Evolutionary conservation across 441 rosid species (phyloP).

Genomic region (Bruguiera hainesii): DNA sequence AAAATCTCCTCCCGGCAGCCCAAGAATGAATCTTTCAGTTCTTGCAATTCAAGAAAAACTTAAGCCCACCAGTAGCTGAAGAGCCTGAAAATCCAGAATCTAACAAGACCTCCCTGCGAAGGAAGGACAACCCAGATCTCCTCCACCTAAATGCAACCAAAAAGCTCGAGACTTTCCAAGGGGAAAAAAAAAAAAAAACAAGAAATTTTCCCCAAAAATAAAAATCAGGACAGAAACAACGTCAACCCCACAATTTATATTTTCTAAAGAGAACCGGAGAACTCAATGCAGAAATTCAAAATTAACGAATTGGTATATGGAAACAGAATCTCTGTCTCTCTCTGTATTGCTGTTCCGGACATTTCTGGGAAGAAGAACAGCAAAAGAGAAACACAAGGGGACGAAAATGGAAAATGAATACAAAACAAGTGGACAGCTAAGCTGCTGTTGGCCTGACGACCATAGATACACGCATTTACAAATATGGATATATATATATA

Average conservation of each 20-base stretch:
- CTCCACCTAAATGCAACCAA: conserved; percentile 16
- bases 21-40: conserved; percentile 15
- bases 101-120: conserved; percentile 9
- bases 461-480: conserved; percentile 8
- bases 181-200: background rate
- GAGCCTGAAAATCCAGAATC: conserved; percentile 16
- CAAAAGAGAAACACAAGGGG: background rate
- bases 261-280: conserved; percentile 17
- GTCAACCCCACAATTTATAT: background rate
- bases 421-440: conserved; percentile 74
- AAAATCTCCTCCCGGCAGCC: background rate
- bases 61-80: conserved; percentile 8
- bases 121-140: conserved; percentile 27
- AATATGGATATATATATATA: background rate
- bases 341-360: conserved; percentile 40
- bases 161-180: conserved; percentile 1
- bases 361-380: conserved; percentile 35
- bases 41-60: conserved; percentile 27
- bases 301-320: conserved; percentile 22
- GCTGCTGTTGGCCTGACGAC: conserved; percentile 35
- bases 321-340: conserved; percentile 28
- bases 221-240: background rate
- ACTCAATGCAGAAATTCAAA: conserved; percentile 33
- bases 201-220: conserved; percentile 1
- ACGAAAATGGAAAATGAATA: conserved; percentile 21